Evolutionary conservation across 1,139 yeast species (phyloP).

Genomic region (Sugiyamaella grinbergsii): DNA sequence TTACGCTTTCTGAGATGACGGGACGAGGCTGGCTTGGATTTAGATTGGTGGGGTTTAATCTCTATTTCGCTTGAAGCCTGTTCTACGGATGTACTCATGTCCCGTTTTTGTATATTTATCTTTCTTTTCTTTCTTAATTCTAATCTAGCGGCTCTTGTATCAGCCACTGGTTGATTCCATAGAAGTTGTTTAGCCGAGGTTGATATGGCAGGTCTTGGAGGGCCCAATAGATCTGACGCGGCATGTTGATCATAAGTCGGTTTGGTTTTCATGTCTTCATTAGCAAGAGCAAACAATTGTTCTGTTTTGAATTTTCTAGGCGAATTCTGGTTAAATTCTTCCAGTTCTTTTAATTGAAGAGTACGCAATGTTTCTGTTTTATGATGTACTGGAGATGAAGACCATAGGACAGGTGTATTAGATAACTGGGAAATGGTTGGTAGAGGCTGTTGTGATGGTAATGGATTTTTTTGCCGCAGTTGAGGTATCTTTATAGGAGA

Average conservation of each 20-base stretch:
- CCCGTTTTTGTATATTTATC: conserved; percentile 12
- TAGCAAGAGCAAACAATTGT: background rate
- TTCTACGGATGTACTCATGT: conserved; percentile 8
- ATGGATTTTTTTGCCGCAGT: too few relatives aligned
- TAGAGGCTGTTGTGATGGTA: background rate
- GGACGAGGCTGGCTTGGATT: too few relatives aligned
- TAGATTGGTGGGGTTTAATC: too few relatives aligned
- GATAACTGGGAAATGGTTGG: background rate
- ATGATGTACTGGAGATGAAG: conserved; percentile 43
- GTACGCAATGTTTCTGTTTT: conserved; percentile 37
- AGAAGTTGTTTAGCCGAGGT: conserved; percentile 9
- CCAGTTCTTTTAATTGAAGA: conserved; percentile 2
- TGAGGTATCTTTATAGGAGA: background rate
- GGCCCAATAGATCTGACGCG: background rate
- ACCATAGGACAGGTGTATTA: conserved; percentile 31
- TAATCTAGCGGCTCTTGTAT: conserved; percentile 15
- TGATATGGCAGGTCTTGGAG: conserved; percentile 1
- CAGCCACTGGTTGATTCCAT: conserved; percentile 22
- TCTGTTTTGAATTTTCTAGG: background rate
- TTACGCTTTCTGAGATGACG: conserved; percentile 1
- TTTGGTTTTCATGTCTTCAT: background rate
- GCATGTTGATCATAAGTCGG: background rate
- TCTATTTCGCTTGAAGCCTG: conserved; percentile 6
- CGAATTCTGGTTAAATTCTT: background rate
- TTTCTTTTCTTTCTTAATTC: conserved; percentile 12